A percentile compares a stretch with the other conserved stretches of the same genome.
Conservation (phyloP, 2,329 filamentous ascomycete species). For the Monilinia fructicola region DNA sequence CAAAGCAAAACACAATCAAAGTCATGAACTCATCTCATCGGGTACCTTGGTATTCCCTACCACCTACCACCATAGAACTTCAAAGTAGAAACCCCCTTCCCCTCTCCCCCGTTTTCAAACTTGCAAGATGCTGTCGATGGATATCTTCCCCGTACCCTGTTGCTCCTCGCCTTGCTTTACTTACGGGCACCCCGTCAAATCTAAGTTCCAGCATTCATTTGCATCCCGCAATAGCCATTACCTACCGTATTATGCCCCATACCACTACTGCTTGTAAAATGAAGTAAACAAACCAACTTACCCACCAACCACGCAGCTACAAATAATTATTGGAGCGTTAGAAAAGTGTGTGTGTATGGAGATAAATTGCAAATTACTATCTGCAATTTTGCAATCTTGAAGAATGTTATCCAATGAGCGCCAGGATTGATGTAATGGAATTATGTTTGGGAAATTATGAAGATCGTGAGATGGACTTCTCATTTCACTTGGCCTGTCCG, state of each 20-base stretch:
- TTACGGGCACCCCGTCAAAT: conserved; percentile 19
- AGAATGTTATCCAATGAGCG: neutral
- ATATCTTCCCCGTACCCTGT: conserved; percentile 13
- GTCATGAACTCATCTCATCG: neutral
- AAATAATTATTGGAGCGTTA: neutral
- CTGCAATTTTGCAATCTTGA: conserved; percentile 9
- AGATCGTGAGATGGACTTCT: conserved; percentile 9
- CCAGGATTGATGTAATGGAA: neutral
- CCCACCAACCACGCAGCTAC: neutral
- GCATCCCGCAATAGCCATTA: conserved; percentile 21
- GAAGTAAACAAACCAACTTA: conserved; percentile 16
- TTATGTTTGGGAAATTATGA: conserved; percentile 17
- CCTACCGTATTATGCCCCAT: conserved; percentile 16
- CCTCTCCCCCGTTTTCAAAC: neutral
- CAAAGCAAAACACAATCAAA: conserved; percentile 6
- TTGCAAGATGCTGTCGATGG: neutral
- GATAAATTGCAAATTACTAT: conserved; percentile 14
- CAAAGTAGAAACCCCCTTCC: neutral
- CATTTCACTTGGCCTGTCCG: conserved; percentile 2
- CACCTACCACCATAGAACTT: neutral
- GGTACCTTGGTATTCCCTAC: neutral
- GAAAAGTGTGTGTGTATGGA: neutral
- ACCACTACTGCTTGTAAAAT: conserved; percentile 19
- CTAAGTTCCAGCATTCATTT: conserved; percentile 6
- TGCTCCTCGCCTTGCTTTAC: neutral